phyloP scores from a whole-genome alignment of 1,284 basidiomycete species.

The Trichosporon coremiiforme region DNA sequence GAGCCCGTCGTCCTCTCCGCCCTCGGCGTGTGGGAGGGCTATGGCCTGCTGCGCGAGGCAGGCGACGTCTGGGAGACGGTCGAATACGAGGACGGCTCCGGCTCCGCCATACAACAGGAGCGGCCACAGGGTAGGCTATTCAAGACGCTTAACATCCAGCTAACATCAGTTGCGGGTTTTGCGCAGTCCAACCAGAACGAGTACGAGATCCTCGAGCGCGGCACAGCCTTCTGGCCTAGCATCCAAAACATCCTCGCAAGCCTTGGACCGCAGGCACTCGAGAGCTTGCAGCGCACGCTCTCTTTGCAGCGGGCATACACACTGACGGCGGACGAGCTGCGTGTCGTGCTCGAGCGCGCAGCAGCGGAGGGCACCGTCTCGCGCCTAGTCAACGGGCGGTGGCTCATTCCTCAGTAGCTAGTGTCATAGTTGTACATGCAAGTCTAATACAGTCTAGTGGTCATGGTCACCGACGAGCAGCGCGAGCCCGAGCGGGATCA shows the following conservation, averaged over 20 bases:
- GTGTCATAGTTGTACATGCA: conserved; percentile 16
- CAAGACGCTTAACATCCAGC: conserved; percentile 67
- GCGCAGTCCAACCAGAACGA: background rate
- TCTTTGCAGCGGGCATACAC: conserved; percentile 75
- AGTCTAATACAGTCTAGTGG: conserved; percentile 31
- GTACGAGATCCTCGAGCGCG: conserved; percentile 1
- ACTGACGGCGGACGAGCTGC: conserved; percentile 71
- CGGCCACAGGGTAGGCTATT: conserved; percentile 63
- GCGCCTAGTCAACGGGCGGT: background rate
- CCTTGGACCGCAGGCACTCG: conserved; percentile 69
- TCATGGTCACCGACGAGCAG: conserved; percentile 60
- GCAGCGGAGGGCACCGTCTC: background rate
- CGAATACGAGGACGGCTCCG: conserved; percentile 22
- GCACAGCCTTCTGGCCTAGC: background rate
- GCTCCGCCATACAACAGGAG: conserved; percentile 45
- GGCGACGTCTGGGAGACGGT: conserved; percentile 51
- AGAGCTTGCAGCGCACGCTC: conserved; percentile 79
- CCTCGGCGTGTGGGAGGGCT: conserved; percentile 77
- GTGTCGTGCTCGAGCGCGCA: background rate
- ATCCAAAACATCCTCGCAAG: conserved; percentile 69
- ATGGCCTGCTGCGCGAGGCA: conserved; percentile 65
- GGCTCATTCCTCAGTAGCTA: background rate
- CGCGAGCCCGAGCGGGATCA: conserved; percentile 65
- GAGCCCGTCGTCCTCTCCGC: conserved; percentile 68
- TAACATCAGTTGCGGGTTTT: conserved; percentile 3